phyloP scores from a whole-genome alignment of 2,329 filamentous ascomycete species.

The Calonectria pteridis region DNA sequence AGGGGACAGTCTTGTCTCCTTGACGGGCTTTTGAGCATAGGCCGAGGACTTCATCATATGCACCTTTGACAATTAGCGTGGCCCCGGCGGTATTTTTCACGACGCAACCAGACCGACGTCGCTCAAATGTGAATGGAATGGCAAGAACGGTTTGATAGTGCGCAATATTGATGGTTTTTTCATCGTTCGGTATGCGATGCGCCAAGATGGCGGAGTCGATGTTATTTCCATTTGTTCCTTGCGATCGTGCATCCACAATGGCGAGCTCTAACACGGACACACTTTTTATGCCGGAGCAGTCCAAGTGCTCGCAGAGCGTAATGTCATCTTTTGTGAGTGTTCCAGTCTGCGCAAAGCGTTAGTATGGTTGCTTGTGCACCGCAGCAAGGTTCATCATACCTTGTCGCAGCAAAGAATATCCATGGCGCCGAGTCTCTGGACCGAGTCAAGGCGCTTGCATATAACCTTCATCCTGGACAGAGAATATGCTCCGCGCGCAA shows the following conservation, averaged over 20 bases:
- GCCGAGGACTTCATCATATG: not conserved
- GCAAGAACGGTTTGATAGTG: constrained; percentile 2
- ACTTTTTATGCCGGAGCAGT: constrained; percentile 29
- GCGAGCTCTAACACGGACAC: constrained; percentile 42
- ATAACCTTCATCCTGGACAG: constrained; percentile 52
- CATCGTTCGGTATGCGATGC: not conserved
- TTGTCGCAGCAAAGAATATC: constrained; percentile 48
- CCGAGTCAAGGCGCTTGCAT: constrained; percentile 49
- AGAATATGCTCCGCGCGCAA: constrained; percentile 30
- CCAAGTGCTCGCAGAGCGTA: constrained; percentile 39
- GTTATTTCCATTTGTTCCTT: constrained; percentile 45
- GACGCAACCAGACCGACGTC: constrained; percentile 5
- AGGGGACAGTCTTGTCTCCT: not conserved
- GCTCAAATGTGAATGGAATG: constrained; percentile 5
- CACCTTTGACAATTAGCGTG: not conserved
- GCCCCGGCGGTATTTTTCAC: not conserved
- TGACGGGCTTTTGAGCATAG: not conserved
- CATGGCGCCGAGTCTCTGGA: constrained; percentile 48
- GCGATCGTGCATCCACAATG: constrained; percentile 41
- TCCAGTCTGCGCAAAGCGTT: constrained; percentile 34
- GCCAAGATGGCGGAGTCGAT: constrained; percentile 43
- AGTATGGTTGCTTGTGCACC: not conserved
- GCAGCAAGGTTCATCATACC: constrained; percentile 19
- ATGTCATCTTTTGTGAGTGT: constrained; percentile 48
- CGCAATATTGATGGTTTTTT: not conserved